Evolutionary conservation across 108 stramenopile species (phyloP).

Genomic region (Skeletonema grethae): DNA sequence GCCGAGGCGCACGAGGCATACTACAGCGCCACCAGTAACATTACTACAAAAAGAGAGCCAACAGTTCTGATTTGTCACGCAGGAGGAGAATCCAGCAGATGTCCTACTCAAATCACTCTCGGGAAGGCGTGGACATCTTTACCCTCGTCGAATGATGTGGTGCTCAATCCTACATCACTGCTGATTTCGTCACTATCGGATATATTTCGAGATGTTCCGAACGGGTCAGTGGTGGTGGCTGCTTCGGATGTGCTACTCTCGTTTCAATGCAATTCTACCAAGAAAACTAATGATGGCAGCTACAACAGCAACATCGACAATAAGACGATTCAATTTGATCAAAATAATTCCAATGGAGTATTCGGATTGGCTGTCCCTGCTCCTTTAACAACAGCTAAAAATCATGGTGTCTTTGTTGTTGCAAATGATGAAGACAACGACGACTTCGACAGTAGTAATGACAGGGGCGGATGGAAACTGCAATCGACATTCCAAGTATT

Average conservation of each 20-base stretch:
- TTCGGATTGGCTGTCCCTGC: slow-evolving; percentile 82
- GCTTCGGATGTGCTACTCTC: slow-evolving; percentile 69
- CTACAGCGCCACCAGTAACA: background rate
- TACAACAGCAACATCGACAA: too few species aligned
- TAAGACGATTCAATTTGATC: background rate
- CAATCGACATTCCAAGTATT: slow-evolving; percentile 30
- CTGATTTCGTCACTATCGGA: slow-evolving; percentile 47
- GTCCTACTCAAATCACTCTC: slow-evolving; percentile 77
- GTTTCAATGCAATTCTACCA: slow-evolving; percentile 31
- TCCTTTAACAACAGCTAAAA: slow-evolving; percentile 62
- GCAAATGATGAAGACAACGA: slow-evolving; percentile 11
- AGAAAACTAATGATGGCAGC: background rate
- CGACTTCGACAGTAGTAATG: background rate
- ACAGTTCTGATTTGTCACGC: slow-evolving; percentile 71
- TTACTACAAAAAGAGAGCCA: background rate
- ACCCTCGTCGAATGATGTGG: slow-evolving; percentile 25
- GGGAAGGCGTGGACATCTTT: slow-evolving; percentile 85
- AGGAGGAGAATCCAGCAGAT: slow-evolving; percentile 80
- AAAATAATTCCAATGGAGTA: slow-evolving; percentile 31
- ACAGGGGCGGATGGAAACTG: slow-evolving; percentile 6
- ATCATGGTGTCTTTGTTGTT: slow-evolving; percentile 85
- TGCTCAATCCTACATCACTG: slow-evolving; percentile 59
- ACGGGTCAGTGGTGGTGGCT: slow-evolving; percentile 66
- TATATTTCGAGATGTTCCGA: slow-evolving; percentile 51
- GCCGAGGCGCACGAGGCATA: slow-evolving; percentile 35